Evolutionary conservation across 148 eudicot species (phyloP), one percentile per base, ranked within the genome.

Genomic region (Silene latifolia): DNA sequence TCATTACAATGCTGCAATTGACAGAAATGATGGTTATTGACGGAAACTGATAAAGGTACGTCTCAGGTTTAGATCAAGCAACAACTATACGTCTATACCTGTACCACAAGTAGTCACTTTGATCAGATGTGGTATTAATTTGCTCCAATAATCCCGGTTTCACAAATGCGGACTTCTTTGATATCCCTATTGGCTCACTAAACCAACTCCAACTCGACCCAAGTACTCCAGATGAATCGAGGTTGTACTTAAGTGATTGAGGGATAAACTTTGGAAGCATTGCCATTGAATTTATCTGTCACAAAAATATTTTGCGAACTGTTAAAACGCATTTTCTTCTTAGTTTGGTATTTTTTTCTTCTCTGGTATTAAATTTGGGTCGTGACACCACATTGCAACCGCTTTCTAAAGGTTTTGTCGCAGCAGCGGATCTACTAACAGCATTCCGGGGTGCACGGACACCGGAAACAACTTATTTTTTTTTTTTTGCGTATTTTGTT

Each of bases 51-150:
- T 17, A 18, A 81, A 72, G 27, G 48, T n/a, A 61, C 27, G 47
- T n/a, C 21, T 54, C 6, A 35, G 15, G 27, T 35, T 29, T 24
- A 65, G 14, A 17, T 57, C 20, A 57, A 73, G 51, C 44, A 21
- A 63, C 32, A 51, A 10, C n/a, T n/a, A n/a, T n/a, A n/a, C n/a
- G n/a, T n/a, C 15, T 27, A 4, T 84, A 96, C 99, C 99, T 90
- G 84, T 96, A 96, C 99, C 99, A 96, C 76, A 96, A 72, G 77
- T 92, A 92, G 74, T 96, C 99, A 81, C 93, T 92, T 83, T 79
- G 70, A 81, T 96, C 99, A 75, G 98, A 88, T 76, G 99, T 92
- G 14, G 98, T 92, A 73, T 89, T 90, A 76, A 92, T 88, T 84
- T 96, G 99, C 76, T 96, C 99, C 74, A 87, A 44, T 62, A 96